Evolutionary conservation across 106 monocot species (phyloP).

Genomic region (Phalaenopsis equestris): DNA sequence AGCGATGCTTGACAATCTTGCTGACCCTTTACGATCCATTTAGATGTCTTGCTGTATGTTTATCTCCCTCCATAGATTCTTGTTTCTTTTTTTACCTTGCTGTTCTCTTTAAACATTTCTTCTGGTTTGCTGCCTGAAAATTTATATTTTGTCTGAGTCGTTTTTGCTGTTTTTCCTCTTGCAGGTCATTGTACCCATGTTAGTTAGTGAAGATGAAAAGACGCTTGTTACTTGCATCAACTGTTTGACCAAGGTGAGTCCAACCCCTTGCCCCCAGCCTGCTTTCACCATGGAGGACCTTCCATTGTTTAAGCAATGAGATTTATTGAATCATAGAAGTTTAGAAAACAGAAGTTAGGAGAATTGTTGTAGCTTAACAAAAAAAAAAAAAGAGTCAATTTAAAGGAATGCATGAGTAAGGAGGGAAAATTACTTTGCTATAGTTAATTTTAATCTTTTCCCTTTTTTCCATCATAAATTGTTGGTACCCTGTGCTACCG

Average conservation of each 20-base stretch:
- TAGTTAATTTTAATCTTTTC: too few species aligned
- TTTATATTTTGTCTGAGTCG: background rate
- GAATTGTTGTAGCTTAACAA: too few species aligned
- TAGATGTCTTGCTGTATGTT: conserved; percentile 83
- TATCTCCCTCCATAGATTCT: background rate
- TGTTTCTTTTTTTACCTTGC: background rate
- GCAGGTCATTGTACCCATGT: conserved; percentile 76
- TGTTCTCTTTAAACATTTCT: background rate
- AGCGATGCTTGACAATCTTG: conserved; percentile 58
- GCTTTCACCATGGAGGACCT: background rate
- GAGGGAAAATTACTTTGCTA: too few species aligned
- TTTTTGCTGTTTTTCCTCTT: conserved; percentile 11
- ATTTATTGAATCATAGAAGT: too few species aligned
- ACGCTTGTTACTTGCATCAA: conserved; percentile 89
- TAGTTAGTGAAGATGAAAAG: conserved; percentile 93
- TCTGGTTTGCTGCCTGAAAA: too few species aligned
- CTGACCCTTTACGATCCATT: conserved; percentile 74
- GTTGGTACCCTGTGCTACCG: too few species aligned
- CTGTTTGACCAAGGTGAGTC: conserved; percentile 85
- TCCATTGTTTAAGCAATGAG: too few species aligned
- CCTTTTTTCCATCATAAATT: too few species aligned
- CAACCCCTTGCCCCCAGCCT: background rate
- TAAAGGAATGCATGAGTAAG: too few species aligned
- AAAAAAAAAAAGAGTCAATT: too few species aligned
- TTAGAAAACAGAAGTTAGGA: too few species aligned